A percentile compares a stretch with the other conserved stretches of the same genome.
phyloP scores from a whole-genome alignment of 106 monocot species.

The Acorus gramineus region DNA sequence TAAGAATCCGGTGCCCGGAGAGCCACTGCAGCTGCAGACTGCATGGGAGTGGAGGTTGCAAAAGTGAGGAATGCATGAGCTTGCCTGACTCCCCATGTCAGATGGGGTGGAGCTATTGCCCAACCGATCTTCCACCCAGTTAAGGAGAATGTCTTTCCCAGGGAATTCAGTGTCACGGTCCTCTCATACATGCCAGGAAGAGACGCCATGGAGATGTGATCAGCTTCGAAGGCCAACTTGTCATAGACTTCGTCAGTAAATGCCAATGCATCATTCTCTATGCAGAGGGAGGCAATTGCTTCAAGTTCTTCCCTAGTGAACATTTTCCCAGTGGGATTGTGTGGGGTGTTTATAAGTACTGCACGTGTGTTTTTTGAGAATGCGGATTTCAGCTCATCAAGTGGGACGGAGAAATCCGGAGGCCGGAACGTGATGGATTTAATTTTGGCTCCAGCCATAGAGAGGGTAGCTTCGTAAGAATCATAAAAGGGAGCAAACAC shows the following conservation, averaged over 20 bases:
- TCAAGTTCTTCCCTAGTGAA: constrained; percentile 71
- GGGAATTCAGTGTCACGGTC: constrained; percentile 89
- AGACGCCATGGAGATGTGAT: constrained; percentile 76
- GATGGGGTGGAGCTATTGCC: constrained; percentile 66
- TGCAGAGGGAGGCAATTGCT: constrained; percentile 67
- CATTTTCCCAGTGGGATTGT: constrained; percentile 98
- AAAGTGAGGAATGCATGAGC: constrained; percentile 91
- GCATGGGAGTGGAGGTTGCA: constrained; percentile 93
- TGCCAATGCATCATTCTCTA: constrained; percentile 66
- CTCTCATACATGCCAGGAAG: constrained; percentile 80
- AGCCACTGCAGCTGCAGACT: constrained; percentile 63
- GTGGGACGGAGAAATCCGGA: constrained; percentile 71
- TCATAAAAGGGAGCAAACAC: constrained; percentile 96
- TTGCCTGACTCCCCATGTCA: constrained; percentile 88
- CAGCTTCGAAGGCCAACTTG: constrained; percentile 77
- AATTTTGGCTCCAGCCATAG: constrained; percentile 87
- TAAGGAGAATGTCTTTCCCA: constrained; percentile 93
- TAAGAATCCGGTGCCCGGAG: constrained; percentile 63
- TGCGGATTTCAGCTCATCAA: constrained; percentile 52
- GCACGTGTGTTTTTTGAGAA: constrained; percentile 67
- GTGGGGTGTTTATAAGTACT: constrained; percentile 83
- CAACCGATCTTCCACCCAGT: constrained; percentile 99
- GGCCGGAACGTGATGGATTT: constrained; percentile 70
- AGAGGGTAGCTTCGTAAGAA: constrained; percentile 83
- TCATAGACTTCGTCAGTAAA: constrained; percentile 96